Base-by-base conservation (phyloP, 768 basidiomycete species). In the Termitomyces sp. region DNA sequence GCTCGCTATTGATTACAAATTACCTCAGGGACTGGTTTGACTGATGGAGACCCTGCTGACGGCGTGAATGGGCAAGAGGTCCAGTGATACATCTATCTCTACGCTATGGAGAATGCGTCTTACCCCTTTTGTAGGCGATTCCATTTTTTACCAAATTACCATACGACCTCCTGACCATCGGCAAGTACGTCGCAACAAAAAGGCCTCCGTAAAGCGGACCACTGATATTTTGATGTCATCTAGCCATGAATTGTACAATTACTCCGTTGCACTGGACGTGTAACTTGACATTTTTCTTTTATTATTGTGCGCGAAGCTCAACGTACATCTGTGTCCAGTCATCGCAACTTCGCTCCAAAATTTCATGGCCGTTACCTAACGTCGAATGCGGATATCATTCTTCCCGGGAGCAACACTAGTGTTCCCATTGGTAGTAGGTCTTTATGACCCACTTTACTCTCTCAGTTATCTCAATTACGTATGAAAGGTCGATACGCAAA, bases 191-290 rank as follows among this genome's bases (percentile, higher is more conserved):
- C 1, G 6, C 49, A n/a, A 30, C 12, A 22, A 20, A 13, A n/a
- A n/a, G n/a, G 7, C 20, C 9, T 16, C 48, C 11, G 13, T 5
- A 27, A 30, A 16, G 24, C 9, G 11, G 13, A 4, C 2, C 27
- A 33, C 36, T 7, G 20, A 20, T 20, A 15, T 20, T 16, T 16
- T 12, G 2, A 44, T 31, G 8, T 22, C 27, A 16, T 11, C 37
- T 54, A 89, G 88, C 68, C 94, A 95, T 63, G 93, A 95, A 73
- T 70, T 93, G n/a, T 92, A 92, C 68, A 76, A 79, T 58, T 89
- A 89, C 67, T 78, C 75, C 9, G 78, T 86, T 66, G 75, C 88
- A 5, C 77, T 84, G 30, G 88, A 90, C 69, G 87, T 89, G 88
- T 83, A 50, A 52, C 73, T 66, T 4, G 22, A 6, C 37, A n/a